Percentiles rank a stretch among this genome's conserved stretches.
Evolutionary conservation across 116 monocot species (phyloP).

Genomic region (Posidonia oceanica): DNA sequence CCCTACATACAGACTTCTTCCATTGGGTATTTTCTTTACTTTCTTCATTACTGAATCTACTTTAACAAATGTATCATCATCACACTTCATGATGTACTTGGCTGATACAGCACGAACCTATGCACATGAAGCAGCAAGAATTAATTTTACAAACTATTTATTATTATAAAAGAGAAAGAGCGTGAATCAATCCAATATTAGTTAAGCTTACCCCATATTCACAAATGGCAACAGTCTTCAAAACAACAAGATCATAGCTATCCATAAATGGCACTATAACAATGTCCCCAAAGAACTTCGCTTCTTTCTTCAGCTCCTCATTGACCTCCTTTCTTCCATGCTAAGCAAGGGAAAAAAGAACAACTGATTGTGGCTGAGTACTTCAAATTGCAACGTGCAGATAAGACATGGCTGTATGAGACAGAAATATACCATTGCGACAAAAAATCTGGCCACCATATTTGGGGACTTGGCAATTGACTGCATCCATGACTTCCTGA

Average conservation of each 20-base stretch:
- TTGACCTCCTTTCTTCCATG: constrained; percentile 55
- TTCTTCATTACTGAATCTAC: constrained; percentile 60
- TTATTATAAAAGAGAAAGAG: not conserved
- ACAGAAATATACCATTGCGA: constrained; percentile 33
- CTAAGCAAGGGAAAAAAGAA: constrained; percentile 10
- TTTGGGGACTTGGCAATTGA: constrained; percentile 34
- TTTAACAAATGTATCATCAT: constrained; percentile 94
- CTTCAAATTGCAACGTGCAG: not conserved
- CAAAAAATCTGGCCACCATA: constrained; percentile 51
- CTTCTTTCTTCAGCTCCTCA: constrained; percentile 49
- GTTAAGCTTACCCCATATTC: constrained; percentile 45
- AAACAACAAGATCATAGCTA: constrained; percentile 60
- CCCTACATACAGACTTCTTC: constrained; percentile 67
- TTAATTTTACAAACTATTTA: not conserved
- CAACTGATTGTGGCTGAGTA: not conserved
- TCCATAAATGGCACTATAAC: constrained; percentile 63
- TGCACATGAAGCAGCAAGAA: not conserved
- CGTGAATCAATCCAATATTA: too few species aligned
- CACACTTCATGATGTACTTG: constrained; percentile 94
- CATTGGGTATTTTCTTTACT: constrained; percentile 52
- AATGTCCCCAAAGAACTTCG: constrained; percentile 65
- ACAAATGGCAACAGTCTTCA: constrained; percentile 62
- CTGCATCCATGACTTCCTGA: constrained; percentile 69
- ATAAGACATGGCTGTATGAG: not conserved
- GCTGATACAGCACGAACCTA: constrained; percentile 54